Percentiles rank a stretch among this genome's conserved stretches.
These are phyloP conservation scores for Hymenoscyphus occultus DNA, from an alignment of 2,329 filamentous ascomycete genomes.

Conservation along the genomic window DNA sequence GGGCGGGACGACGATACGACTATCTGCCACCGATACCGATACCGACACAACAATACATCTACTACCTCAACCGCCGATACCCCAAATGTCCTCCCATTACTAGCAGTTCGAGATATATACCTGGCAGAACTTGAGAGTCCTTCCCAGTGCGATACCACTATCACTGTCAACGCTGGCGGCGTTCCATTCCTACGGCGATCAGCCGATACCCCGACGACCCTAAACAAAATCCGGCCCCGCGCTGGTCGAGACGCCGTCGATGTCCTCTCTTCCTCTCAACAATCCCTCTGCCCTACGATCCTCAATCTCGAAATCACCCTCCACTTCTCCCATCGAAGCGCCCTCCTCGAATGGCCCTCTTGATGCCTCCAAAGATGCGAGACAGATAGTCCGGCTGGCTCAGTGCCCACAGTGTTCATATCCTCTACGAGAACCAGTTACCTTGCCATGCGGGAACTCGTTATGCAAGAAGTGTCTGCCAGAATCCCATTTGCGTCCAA, in stretches of 20 bases:
- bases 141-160: not conserved
- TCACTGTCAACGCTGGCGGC: not conserved
- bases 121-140: not conserved
- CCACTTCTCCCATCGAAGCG: slow-evolving; percentile 11
- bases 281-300: slow-evolving; percentile 21
- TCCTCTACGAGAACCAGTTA: slow-evolving; percentile 65
- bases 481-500: slow-evolving; percentile 56
- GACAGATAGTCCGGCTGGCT: slow-evolving; percentile 67
- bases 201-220: slow-evolving; percentile 11
- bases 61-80: not conserved
- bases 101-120: not conserved
- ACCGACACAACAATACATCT: not conserved
- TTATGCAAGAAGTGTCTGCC: slow-evolving; percentile 76
- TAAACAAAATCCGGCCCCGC: slow-evolving; percentile 9
- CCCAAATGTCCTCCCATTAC: not conserved
- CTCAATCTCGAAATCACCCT: slow-evolving; percentile 14
- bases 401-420: slow-evolving; percentile 74
- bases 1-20: not conserved
- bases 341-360: slow-evolving; percentile 33
- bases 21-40: not conserved
- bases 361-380: slow-evolving; percentile 52
- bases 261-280: slow-evolving; percentile 27
- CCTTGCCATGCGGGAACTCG: slow-evolving; percentile 77
- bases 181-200: slow-evolving; percentile 1
- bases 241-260: slow-evolving; percentile 22